phyloP scores from a whole-genome alignment of 305 asterid genomes.

The Solanum hybrid region DNA sequence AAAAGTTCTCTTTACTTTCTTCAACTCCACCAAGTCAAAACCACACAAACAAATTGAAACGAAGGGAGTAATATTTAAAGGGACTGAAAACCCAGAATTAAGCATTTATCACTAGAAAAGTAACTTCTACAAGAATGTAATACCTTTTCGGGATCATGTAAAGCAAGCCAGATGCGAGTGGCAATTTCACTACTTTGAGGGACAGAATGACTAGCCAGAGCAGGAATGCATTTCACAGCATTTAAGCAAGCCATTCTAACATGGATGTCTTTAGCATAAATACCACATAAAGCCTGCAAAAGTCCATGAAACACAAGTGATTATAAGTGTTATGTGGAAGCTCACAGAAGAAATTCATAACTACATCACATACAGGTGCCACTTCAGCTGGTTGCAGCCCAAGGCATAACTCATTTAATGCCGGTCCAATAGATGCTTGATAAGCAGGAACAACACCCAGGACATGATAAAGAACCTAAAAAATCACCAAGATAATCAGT shows the following conservation, averaged over 20 bases:
- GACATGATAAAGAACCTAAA: conserved; percentile 89
- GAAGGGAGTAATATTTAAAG: neutral
- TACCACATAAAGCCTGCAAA: conserved; percentile 74
- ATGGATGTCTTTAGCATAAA: conserved; percentile 89
- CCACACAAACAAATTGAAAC: neutral
- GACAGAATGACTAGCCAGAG: conserved; percentile 73
- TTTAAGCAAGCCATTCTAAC: conserved; percentile 93
- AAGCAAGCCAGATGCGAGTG: conserved; percentile 95
- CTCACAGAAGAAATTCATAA: conserved; percentile 17
- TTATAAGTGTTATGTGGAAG: conserved; percentile 6
- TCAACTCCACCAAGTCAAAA: neutral
- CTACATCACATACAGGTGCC: conserved; percentile 62
- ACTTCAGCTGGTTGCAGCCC: conserved; percentile 90
- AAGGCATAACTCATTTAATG: conserved; percentile 92
- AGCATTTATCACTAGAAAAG: conserved; percentile 5
- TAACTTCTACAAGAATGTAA: neutral
- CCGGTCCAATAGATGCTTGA: conserved; percentile 71
- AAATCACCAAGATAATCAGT: neutral
- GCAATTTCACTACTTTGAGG: conserved; percentile 86
- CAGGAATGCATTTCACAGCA: conserved; percentile 95
- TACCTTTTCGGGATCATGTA: conserved; percentile 94
- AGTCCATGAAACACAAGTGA: conserved; percentile 14
- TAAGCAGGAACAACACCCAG: conserved; percentile 92
- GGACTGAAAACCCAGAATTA: neutral
- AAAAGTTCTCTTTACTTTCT: neutral